Evolutionary conservation across 306 rosid genomes (phyloP).

Genomic region (Senna siamea): DNA sequence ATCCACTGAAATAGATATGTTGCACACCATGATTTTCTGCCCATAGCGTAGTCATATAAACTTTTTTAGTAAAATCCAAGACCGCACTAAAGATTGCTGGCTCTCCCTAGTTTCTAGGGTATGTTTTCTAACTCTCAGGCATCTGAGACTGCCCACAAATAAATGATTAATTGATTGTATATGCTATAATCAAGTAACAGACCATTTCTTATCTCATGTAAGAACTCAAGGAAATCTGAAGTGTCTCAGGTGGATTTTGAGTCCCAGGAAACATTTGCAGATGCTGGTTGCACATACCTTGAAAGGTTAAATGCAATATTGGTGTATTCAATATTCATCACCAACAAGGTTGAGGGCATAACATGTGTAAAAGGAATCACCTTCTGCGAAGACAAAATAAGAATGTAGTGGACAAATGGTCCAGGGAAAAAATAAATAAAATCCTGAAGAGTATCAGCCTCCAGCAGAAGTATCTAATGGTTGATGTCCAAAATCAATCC

Average conservation of each 20-base stretch:
- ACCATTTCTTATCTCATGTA: not conserved
- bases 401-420: no score
- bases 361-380: no score
- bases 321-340: no score
- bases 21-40: not conserved
- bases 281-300: not conserved
- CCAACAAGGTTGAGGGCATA: no score
- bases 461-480: no score
- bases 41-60: not conserved
- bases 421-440: no score
- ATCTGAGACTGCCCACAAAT: not conserved
- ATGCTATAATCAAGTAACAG: conserved; percentile 6
- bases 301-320: conserved; percentile 9
- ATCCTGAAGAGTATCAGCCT: no score
- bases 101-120: conserved; percentile 8
- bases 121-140: not conserved
- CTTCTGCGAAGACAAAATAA: no score
- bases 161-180: conserved; percentile 1
- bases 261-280: conserved; percentile 2
- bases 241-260: conserved; percentile 10
- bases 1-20: not conserved
- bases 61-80: not conserved
- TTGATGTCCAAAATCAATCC: no score
- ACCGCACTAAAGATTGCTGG: not conserved
- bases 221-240: conserved; percentile 3